Evolutionary conservation across 2,329 filamentous ascomycete genomes (phyloP).

Genomic region (Pestalotiopsis sp.): DNA sequence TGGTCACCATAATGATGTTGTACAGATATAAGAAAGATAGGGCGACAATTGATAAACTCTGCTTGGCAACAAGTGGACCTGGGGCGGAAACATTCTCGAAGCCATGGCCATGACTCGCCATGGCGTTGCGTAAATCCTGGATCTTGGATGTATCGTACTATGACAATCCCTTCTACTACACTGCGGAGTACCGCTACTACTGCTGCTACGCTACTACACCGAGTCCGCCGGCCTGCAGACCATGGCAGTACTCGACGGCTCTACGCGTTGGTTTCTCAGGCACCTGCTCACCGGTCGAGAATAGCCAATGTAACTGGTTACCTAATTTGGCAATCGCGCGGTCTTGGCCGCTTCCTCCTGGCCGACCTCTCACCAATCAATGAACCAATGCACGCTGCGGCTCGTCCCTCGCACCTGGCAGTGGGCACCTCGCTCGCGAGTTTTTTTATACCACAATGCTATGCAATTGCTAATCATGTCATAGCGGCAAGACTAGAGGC

Average conservation of each 20-base stretch:
- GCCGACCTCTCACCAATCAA: background rate
- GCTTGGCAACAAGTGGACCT: background rate
- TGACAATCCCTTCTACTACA: background rate
- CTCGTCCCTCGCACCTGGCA: background rate
- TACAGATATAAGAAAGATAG: no score
- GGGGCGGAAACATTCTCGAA: background rate
- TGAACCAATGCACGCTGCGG: slow-evolving; percentile 1
- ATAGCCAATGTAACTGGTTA: background rate
- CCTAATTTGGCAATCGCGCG: background rate
- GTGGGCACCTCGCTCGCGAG: background rate
- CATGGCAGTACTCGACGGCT: background rate
- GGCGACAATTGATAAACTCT: background rate
- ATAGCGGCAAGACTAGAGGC: background rate
- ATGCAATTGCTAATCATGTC: background rate
- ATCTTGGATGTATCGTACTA: background rate
- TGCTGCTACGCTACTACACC: background rate
- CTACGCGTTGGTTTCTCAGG: background rate
- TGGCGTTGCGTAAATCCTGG: background rate
- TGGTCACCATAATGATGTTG: no score
- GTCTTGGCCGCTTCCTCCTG: background rate
- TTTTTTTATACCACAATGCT: background rate
- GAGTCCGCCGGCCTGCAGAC: background rate
- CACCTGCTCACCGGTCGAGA: background rate
- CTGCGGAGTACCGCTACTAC: background rate
- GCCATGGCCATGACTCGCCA: background rate